phyloP scores from a whole-genome alignment of 805 yeast genomes.

The Groenewaldozyma salmanticensis region DNA sequence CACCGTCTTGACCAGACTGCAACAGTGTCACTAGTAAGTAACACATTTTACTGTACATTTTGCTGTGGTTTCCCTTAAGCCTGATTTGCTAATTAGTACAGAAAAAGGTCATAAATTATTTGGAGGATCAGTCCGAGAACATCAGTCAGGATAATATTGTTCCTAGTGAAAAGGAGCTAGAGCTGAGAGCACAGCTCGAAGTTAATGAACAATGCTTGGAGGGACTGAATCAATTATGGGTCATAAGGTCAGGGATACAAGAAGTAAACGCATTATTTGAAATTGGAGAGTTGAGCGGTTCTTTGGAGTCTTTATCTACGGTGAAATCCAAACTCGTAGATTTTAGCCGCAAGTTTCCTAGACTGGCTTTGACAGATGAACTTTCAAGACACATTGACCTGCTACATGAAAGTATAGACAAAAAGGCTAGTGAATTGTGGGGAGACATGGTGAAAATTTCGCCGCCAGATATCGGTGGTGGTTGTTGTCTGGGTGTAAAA shows the following conservation, averaged over 20 bases:
- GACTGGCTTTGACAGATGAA: conserved; percentile 5
- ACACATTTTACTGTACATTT: too few relatives aligned
- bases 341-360: conserved; percentile 8
- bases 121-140: conserved; percentile 1
- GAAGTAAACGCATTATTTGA: conserved; percentile 14
- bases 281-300: conserved; percentile 13
- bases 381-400: conserved; percentile 3
- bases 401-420: neutral
- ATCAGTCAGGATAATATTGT: neutral
- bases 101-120: neutral
- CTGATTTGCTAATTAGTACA: too few relatives aligned
- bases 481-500: conserved; percentile 4
- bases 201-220: conserved; percentile 1
- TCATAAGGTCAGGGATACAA: conserved; percentile 14
- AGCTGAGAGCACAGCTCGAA: conserved; percentile 4
- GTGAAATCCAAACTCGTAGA: conserved; percentile 7
- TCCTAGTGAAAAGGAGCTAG: conserved; percentile 8
- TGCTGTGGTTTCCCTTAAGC: too few relatives aligned
- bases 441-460: conserved; percentile 6
- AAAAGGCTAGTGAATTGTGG: conserved; percentile 10
- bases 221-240: conserved; percentile 17
- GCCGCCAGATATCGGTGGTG: conserved; percentile 1
- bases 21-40: neutral
- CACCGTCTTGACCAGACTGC: neutral
- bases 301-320: conserved; percentile 11